phyloP scores from a whole-genome alignment of 768 basidiomycete species.

The Stropharia rugosoannulata region DNA sequence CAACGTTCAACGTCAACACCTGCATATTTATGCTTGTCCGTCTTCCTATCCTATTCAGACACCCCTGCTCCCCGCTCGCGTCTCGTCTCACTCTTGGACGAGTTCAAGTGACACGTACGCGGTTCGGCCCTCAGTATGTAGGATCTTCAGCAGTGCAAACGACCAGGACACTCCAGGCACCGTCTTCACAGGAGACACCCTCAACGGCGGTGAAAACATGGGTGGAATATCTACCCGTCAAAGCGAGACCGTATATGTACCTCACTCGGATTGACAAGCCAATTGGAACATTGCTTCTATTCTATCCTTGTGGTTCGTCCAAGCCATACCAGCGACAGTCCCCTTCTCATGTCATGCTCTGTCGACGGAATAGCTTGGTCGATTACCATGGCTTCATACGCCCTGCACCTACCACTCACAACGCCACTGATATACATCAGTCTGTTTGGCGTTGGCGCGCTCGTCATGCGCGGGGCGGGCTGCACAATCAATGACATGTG shows the following conservation, averaged over 20 bases:
- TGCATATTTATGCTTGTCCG: background rate
- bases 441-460: slow-evolving; percentile 86
- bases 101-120: background rate
- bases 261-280: slow-evolving; percentile 94
- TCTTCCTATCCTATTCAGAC: background rate
- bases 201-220: slow-evolving; percentile 40
- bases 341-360: slow-evolving; percentile 2
- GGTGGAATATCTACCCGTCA: slow-evolving; percentile 63
- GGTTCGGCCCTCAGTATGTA: background rate
- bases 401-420: slow-evolving; percentile 61
- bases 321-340: background rate
- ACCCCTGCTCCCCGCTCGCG: background rate
- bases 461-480: slow-evolving; percentile 97
- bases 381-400: slow-evolving; percentile 94
- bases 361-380: slow-evolving; percentile 80
- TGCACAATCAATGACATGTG: slow-evolving; percentile 99
- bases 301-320: slow-evolving; percentile 88
- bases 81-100: background rate
- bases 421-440: slow-evolving; percentile 73
- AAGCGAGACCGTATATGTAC: slow-evolving; percentile 75
- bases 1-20: too few relatives aligned
- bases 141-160: background rate
- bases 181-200: background rate
- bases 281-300: slow-evolving; percentile 88
- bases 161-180: background rate